phyloP scores from a whole-genome alignment of 2,329 filamentous ascomycete genomes.

The Colletotrichum sp. region DNA sequence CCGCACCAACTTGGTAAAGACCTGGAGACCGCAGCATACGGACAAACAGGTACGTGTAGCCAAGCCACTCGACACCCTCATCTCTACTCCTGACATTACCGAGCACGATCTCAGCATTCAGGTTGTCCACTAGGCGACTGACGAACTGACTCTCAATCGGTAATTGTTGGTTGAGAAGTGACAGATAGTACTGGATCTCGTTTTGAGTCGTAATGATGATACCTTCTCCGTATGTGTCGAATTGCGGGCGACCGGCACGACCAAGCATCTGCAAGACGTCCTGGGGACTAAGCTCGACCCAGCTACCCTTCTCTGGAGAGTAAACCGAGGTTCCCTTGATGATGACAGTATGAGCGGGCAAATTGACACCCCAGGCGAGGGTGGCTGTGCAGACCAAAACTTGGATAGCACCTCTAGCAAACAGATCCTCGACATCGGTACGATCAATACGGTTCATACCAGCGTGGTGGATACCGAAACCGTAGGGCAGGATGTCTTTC shows the following conservation, averaged over 20 bases:
- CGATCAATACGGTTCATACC: slow-evolving; percentile 97
- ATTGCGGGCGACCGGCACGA: slow-evolving; percentile 94
- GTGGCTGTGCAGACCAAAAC: slow-evolving; percentile 97
- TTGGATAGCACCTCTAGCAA: slow-evolving; percentile 88
- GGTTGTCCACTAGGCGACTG: slow-evolving; percentile 90
- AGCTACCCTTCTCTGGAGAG: slow-evolving; percentile 97
- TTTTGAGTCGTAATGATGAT: slow-evolving; percentile 97
- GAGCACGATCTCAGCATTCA: slow-evolving; percentile 95
- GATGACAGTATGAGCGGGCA: slow-evolving; percentile 96
- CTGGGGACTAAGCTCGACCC: slow-evolving; percentile 96
- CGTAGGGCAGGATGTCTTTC: slow-evolving; percentile 94
- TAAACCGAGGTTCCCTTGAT: slow-evolving; percentile 99
- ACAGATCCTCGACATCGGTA: slow-evolving; percentile 93
- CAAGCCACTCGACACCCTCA: slow-evolving; percentile 98
- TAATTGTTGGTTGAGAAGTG: slow-evolving; percentile 93
- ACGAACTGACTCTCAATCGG: slow-evolving; percentile 97
- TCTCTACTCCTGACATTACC: slow-evolving; percentile 91
- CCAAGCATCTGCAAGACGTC: slow-evolving; percentile 99
- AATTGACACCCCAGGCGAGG: slow-evolving; percentile 98
- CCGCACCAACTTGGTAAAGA: slow-evolving; percentile 92
- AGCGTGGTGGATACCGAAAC: slow-evolving; percentile 97
- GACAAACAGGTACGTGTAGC: slow-evolving; percentile 97
- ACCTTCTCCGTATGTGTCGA: slow-evolving; percentile 96
- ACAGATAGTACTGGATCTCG: slow-evolving; percentile 97
- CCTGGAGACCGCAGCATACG: slow-evolving; percentile 96